Evolutionary conservation across 495 filamentous ascomycete genomes (phyloP).

Genomic region (Neurospora sp.): DNA sequence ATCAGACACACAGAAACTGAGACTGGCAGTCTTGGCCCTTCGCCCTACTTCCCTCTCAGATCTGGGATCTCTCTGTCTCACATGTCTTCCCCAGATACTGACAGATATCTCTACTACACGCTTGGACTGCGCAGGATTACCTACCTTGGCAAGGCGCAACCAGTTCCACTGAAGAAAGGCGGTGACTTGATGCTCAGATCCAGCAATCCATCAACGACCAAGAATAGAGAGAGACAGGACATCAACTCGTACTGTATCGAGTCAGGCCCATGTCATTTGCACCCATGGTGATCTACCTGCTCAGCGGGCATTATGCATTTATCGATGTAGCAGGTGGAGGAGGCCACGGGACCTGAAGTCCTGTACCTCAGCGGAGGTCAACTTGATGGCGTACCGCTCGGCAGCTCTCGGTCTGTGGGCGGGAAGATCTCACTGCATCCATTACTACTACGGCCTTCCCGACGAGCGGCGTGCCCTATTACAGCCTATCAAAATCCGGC

Average conservation of each 20-base stretch:
- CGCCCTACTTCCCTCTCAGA: neutral
- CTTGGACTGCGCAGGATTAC: neutral
- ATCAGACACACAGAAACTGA: neutral
- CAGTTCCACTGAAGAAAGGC: neutral
- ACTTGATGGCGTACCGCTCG: neutral
- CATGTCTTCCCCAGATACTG: neutral
- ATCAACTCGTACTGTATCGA: neutral
- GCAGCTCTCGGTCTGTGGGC: neutral
- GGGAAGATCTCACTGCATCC: neutral
- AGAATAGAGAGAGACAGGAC: neutral
- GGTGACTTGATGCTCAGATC: neutral
- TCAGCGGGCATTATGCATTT: neutral
- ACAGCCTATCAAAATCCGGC: neutral
- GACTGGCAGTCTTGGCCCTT: neutral
- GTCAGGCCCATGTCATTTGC: neutral
- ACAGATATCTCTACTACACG: neutral
- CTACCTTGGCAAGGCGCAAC: neutral
- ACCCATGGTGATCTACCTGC: neutral
- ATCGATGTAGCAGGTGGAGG: neutral
- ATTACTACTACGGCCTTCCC: neutral
- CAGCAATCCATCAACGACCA: neutral
- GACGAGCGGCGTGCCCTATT: neutral
- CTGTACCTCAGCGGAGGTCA: neutral
- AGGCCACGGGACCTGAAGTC: neutral
- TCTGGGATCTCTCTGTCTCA: neutral